Evolutionary conservation across 306 rosid species (phyloP), one percentile per base, ranked within the genome.

Genomic region (Vigna hirtella): DNA sequence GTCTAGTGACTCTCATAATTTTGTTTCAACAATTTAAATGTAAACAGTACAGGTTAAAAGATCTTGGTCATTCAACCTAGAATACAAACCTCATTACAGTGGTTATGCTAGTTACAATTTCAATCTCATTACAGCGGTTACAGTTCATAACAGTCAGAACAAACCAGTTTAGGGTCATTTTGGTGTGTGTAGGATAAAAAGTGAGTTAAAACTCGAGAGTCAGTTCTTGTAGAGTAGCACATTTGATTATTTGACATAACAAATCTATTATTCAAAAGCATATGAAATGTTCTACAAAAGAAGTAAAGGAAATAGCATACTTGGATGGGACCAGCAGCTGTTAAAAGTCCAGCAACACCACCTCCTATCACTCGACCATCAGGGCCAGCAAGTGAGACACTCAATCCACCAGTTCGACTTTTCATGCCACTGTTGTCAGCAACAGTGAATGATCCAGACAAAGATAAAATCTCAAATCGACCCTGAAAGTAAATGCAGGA

Each of bases 351-450:
- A 72, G 92, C 93, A 83, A 93, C 83, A 43, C 89, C 88, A 40
- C 97, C 98, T 12, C 98, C 96, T 5, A 90, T 79, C n/a, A 91
- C 96, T 0, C 93, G 84, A 20, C 97, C 93, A 28, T 93, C 97
- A 16, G 96, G 91, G 50, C 93, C 92, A 12, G 93, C 96, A 66
- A 93, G 90, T n/a, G 92, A 82, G 66, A 93, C 91, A 67, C 92
- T 88, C 84, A 93, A 73, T 13, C 96, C 96, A 17, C 96, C 96
- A 12, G 58, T 84, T 62, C 89, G 74, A 76, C 86, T 85, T 80
- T 74, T 88, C 26, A 72, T 51, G 47, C 88, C 91, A 66, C 76
- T 72, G 14, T 1, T 72, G 16, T 88, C 91, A 0, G 68, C 66
- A 6, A 80, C 75, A 7, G 89, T 82, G 83, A 78, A 90, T 22